Percentiles rank a stretch among this genome's conserved stretches.
phyloP scores from a whole-genome alignment of 805 yeast genomes.

The Maudiozyma bulderi region DNA sequence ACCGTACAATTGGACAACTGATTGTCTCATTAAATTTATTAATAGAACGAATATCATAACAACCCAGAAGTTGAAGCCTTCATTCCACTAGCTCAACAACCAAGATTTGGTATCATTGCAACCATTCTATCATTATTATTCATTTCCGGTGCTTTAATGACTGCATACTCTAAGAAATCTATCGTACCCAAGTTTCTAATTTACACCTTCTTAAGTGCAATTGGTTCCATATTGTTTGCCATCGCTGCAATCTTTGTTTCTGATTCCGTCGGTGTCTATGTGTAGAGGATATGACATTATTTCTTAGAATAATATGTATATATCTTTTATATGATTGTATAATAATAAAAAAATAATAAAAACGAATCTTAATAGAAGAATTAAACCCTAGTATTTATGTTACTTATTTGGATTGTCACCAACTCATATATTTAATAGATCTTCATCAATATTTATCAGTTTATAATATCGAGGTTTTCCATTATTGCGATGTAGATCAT shows the following conservation, averaged over 20 bases:
- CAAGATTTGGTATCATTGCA: conserved; percentile 16
- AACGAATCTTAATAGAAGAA: no score
- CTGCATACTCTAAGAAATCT: conserved; percentile 10
- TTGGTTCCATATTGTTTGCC: conserved; percentile 32
- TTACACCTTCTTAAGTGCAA: conserved; percentile 17
- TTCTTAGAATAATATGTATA: no score
- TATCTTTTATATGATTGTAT: no score
- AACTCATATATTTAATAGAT: conserved; percentile 29
- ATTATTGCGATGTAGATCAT: conserved; percentile 20
- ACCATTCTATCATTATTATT: conserved; percentile 12
- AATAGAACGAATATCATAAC: conserved; percentile 16
- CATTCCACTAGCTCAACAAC: conserved; percentile 17
- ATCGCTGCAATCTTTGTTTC: conserved; percentile 34
- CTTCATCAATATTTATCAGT: conserved; percentile 38
- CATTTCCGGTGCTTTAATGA: conserved; percentile 12
- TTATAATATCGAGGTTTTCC: conserved; percentile 15
- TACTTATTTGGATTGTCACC: background rate
- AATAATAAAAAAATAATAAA: no score
- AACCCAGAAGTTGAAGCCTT: conserved; percentile 11
- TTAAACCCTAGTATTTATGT: no score
- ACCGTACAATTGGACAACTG: background rate
- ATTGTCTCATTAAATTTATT: background rate
- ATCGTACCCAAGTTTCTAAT: conserved; percentile 14
- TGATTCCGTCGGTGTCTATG: conserved; percentile 39
- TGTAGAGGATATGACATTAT: conserved; percentile 10